Base-by-base conservation (phyloP, 768 basidiomycete genomes). In the Macrolepiota fuliginosa region DNA sequence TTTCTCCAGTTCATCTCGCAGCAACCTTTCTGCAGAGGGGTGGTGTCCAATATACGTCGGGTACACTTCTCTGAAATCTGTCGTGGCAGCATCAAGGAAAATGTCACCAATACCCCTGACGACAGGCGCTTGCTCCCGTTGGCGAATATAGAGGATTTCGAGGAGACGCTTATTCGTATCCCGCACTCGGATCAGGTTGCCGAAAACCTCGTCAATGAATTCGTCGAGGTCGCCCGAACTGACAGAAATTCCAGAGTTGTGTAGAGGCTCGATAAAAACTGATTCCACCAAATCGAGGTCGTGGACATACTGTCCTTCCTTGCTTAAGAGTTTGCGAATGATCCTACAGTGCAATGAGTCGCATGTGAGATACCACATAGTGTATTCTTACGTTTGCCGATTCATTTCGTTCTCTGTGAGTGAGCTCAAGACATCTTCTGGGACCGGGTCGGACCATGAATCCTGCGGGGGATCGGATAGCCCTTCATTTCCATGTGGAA, bases 21-120 rank as follows among this genome's bases (percentile, higher is more conserved):
- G 77, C 58, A 88, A 77, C 72, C 90, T 91, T 72, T 96, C 94
- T 0, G 94, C 96, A 6, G 88, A 73, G 0, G 95, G 94, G 46
- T 94, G 81, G 69, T 91, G 88, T 2, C 91, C 92, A n/a, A 92
- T 81, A 65, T 96, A 97, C 5, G 79, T 81, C 0, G 94, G 91
- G 71, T 98, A 98, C 1, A 89, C 86, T 6, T 84, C 78, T 51
- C 91, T 83, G 74, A 97, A 97, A 66, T 95, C 91, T 3, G 91
- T 87, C 1, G 53, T 55, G 0, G 95, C 95, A 0, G 91, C 89
- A 15, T 88, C 86, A 39, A 97, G 75, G 69, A 97, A 91, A 42
- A 97, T 84, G 69, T 97, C 94, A 0, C 96, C 96, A 17, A 98
- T 90, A 58, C 82, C 83, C 63, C 88, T 84, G 36, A 98, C 90